Evolutionary conservation across 129 eudicot species (phyloP), one percentile per base, ranked within the genome.

Genomic region (Escallonia rubra): DNA sequence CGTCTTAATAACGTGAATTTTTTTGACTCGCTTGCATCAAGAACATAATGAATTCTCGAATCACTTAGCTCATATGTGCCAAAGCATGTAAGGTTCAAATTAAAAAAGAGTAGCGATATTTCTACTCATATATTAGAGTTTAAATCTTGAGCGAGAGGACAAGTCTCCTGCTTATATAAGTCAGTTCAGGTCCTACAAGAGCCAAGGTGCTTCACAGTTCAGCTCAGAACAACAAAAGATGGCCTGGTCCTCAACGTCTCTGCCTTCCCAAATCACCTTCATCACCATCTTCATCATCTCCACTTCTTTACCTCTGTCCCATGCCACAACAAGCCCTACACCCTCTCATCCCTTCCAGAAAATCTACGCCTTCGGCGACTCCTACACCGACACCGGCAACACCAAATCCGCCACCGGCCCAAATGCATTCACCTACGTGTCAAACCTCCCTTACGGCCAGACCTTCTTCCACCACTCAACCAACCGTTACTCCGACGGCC

Each of bases 351-450:
- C 86, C 1, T 91, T 91, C 73, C 81, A 72, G 38, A 76, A 65
- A 39, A 78, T 88, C 51, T 85, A 81, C 34, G 91, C 96, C 49
- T 88, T 88, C 40, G 98, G 95, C 3, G 96, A 92, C 76, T 88
- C 98, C 46, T 83, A 74, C 80, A 92, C 96, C 6, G 98, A 92
- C 81, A 89, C 98, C 2, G 98, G 98, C 44, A 92, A 92, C 89
- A 92, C 95, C 12, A 55, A 41, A 0, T 83, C 96, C 8, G 38
- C 65, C 60, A 84, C 74, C 45, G 95, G 95, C 71, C 95, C 92
- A 0, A 53, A 55, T 39, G 75, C 67, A 15, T 92, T 83, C 76
- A 64, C 61, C 50, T 80, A 65, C 68, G 96, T 80, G 1, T 88
- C 97, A 7, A 85, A 81, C 75, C 80, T 59, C 4, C 97, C 97